Conservation (phyloP, 139 green algal genomes). For the Tetradesmus obliquus region DNA sequence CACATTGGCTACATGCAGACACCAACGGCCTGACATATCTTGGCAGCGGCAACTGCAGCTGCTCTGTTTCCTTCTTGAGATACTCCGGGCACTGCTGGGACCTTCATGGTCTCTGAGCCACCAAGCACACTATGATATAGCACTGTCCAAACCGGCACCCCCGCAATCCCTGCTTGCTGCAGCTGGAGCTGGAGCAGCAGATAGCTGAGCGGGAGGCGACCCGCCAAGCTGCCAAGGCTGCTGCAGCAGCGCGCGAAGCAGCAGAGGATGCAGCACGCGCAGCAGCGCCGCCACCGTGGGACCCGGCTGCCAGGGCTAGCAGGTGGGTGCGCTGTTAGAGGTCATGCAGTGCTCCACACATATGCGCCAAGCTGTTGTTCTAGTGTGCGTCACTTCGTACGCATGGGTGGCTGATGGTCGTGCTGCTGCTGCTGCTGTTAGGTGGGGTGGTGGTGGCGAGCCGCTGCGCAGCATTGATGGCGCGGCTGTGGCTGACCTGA, state of each 20-base stretch:
- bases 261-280: conserved; percentile 19
- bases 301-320: neutral
- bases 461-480: neutral
- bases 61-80: no score
- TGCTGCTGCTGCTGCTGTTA: neutral
- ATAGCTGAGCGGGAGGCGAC: conserved; percentile 38
- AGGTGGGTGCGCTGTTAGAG: neutral
- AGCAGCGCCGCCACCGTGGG: conserved; percentile 29
- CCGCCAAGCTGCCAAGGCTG: neutral
- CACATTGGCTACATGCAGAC: no score
- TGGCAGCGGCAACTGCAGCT: no score
- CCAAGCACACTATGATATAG: no score
- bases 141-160: no score
- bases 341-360: no score
- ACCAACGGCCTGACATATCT: no score
- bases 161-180: neutral
- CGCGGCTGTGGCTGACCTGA: conserved; percentile 11
- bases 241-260: neutral
- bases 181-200: conserved; percentile 42
- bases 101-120: no score
- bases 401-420: neutral
- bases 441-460: conserved; percentile 23
- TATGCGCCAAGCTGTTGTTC: no score
- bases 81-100: no score
- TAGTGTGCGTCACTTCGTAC: neutral